Evolutionary conservation across 2,329 filamentous ascomycete species (phyloP), one percentile per base, ranked within the genome.

Genomic region (Aureobasidium leucospermi): DNA sequence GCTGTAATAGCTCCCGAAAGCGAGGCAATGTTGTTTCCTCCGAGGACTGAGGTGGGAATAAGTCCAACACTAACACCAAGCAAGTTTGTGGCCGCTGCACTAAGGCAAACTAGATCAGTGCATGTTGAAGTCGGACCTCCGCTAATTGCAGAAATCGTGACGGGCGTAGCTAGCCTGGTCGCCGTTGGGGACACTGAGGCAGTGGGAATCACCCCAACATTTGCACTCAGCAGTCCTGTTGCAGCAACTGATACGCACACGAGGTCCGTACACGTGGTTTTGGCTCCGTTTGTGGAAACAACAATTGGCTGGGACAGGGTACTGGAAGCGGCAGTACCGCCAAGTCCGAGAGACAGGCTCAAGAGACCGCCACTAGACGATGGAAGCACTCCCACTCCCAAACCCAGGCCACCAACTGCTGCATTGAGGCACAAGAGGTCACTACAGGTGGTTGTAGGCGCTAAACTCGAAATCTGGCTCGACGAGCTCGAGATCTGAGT

Each of bases 401-500:
- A 16, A 19, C 19, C 23, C 15, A 58, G 19, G 6, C 53, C 41
- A 9, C 38, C 41, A 19, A 29, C 42, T n/a, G 43, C 42, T 13
- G 45, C 56, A 9, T 31, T 49, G 19, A 58, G 28, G n/a, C 56
- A 58, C 19, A 58, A 5, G 23, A 49, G 15, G 19, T 58, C 45
- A 38, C 28, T 42, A 45, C 48, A 52, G n/a, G 47, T 49, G 15
- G 47, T 23, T 6, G 48, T 52, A 10, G 36, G 9, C 11, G 36
- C 39, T 11, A 13, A 36, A 9, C 34, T 36, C 34, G 34, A 36
- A 36, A 4, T 36, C 34, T 36, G 34, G 34, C 34, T 36, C 23
- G 23, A 23, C 8, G 34, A 8, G 34, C 34, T 36, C 34, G 16
- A 19, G 16, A 28, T 32, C 16, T 31, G 16, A 6, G 32, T 10